Base-by-base conservation (phyloP, 2,329 filamentous ascomycete genomes). In the Fusarium sp. region DNA sequence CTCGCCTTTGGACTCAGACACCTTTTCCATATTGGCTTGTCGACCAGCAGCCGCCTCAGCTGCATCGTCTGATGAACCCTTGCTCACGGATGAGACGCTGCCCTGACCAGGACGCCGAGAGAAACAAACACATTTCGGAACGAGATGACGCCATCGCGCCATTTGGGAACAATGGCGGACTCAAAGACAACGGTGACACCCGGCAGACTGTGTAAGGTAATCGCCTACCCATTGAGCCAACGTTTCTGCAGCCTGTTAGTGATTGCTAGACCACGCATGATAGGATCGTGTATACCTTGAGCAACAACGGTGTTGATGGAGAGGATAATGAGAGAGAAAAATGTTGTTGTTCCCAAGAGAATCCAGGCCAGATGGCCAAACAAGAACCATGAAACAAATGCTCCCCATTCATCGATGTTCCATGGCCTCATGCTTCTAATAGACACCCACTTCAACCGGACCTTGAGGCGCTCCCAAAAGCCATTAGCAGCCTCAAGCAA, bases 91-190 rank as follows among this genome's bases (percentile, higher is more conserved):
- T 2, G 93, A 93, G 71, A 90, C 59, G 32, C 34, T 89, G 39
- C 90, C 88, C 81, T 97, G 94, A 6, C 97, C 96, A 3, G 97
- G 97, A 57, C 97, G 88, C 68, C 95, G 90, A 16, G 90, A 16
- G 97, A 98, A 2, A 99, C 94, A 80, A 98, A 98, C 11, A 99
- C 97, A 79, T 98, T 98, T 78, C 94, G 93, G 84, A 99, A 98
- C 1, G 94, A 95, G 74, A 99, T 99, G 45, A 98, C 96, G 35
- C 96, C 96, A 79, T 97, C 93, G 71, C 91, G 92, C 97, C 97
- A 99, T 81, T 94, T 97, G 13, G 97, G 97, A 23, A 99, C 97
- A 78, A 99, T 98, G 25, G 97, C 97, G 43, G 95, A 98, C 84
- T 99, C 97, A 81, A 99, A 99, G 64, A 99, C 93, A 35, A 99